Percentiles rank a stretch among this genome's conserved stretches.
These are phyloP conservation scores for Neoboletus brunneissimus DNA, from an alignment of 768 basidiomycete species.

Conservation along the genomic window DNA sequence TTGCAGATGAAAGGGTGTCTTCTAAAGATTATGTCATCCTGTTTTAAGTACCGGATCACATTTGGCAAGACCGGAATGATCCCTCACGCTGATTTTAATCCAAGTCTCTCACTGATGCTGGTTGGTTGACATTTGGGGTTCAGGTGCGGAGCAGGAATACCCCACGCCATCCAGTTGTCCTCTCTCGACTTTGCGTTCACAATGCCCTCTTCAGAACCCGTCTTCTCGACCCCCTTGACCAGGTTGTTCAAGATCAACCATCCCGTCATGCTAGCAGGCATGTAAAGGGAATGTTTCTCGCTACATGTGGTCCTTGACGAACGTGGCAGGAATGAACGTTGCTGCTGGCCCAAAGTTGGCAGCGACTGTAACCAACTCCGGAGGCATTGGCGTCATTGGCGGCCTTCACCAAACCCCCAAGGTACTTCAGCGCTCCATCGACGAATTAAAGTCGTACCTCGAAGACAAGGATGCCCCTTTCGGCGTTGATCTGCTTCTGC, in stretches of 20 bases:
- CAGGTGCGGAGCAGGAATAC: background rate
- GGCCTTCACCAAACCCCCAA: conserved; percentile 73
- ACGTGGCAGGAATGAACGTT: conserved; percentile 61
- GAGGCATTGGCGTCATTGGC: conserved; percentile 86
- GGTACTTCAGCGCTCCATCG: conserved; percentile 62
- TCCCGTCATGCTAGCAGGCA: conserved; percentile 80
- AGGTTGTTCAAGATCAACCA: conserved; percentile 75
- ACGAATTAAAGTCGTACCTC: conserved; percentile 71
- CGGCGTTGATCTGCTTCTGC: conserved; percentile 81
- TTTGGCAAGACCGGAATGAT: background rate
- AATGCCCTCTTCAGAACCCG: conserved; percentile 65
- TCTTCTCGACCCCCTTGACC: conserved; percentile 74
- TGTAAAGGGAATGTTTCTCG: conserved; percentile 3
- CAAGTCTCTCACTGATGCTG: background rate
- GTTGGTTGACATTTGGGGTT: background rate
- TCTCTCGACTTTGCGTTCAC: conserved; percentile 6
- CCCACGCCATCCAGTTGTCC: background rate
- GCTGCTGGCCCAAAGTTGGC: conserved; percentile 83
- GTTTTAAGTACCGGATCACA: background rate
- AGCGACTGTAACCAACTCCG: conserved; percentile 90
- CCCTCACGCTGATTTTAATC: background rate
- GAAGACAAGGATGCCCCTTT: conserved; percentile 75
- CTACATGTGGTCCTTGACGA: background rate
- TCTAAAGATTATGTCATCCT: conserved; percentile 17
- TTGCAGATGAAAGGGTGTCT: background rate